Base-by-base conservation (phyloP, 2,329 filamentous ascomycete species). In the Hypoxylon sp. region DNA sequence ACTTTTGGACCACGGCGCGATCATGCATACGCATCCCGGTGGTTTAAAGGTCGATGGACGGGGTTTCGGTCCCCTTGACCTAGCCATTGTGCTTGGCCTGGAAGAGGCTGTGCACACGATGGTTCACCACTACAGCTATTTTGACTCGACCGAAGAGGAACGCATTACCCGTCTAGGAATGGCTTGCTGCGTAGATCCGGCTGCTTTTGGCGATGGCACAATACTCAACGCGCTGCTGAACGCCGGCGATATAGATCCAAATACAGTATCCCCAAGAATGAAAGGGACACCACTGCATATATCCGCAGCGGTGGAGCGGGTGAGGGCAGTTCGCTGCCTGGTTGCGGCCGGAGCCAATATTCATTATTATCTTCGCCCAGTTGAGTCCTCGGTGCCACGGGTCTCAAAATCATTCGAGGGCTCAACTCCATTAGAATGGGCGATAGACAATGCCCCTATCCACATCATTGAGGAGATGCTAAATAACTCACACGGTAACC, bases 351-450 rank as follows among this genome's bases (percentile, higher is more conserved):
- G 51, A 2, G 45, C 43, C 17, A 7, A 72, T 56, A 55, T 70
- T 13, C 72, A 74, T 23, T 50, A 59, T 17, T 36, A 17, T 30
- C 48, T 72, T 14, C 19, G n/a, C 9, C 30, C 25, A 13, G 45
- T 23, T 14, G 43, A 56, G 11, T 14, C 41, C 17, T 17, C 32
- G 13, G 13, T 17, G n/a, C 41, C 3, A 13, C 9, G 2, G 41
- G 10, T 23, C 10, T 11, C 9, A 32, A 41, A 51, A 23, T 10
- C 52, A 23, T 46, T 71, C 11, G 63, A 65, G 23, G 63, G 67
- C 28, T 65, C 64, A 21, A 72, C 70, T 11, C 70, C 72, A 23
- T 51, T 74, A 7, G 67, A 60, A 46, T 74, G 67, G 61, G 72
- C 72, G 6, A 73, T 74, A 25, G 41, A 56, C 7, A 60, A 50